phyloP scores from a whole-genome alignment of 1,139 yeast species.

The Blastobotrys apis region DNA sequence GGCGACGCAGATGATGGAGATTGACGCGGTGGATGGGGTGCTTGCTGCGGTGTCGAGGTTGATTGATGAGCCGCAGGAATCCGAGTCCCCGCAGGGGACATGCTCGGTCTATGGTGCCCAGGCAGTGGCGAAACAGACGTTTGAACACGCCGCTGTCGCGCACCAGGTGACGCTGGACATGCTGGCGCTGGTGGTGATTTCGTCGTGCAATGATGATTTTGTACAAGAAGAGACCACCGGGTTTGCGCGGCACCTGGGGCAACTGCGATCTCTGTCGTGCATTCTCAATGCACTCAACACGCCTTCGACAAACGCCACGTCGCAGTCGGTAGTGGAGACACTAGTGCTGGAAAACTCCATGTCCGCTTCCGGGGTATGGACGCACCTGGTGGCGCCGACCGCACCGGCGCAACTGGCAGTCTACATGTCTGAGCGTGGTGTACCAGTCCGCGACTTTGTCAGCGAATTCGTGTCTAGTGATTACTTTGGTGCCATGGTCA shows the following conservation, averaged over 20 bases:
- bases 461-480: conserved; percentile 22
- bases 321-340: conserved; percentile 11
- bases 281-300: not conserved
- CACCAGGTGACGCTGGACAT: conserved; percentile 22
- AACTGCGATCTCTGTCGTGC: conserved; percentile 6
- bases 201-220: conserved; percentile 21
- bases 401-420: conserved; percentile 16
- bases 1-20: conserved; percentile 22
- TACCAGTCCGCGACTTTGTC: conserved; percentile 6
- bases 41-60: conserved; percentile 9
- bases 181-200: conserved; percentile 22
- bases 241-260: conserved; percentile 12
- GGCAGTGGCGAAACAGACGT: conserved; percentile 18
- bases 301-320: conserved; percentile 1
- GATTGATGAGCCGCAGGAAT: not conserved
- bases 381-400: conserved; percentile 11
- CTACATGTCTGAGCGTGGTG: conserved; percentile 8
- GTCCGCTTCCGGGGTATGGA: conserved; percentile 12
- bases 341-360: conserved; percentile 4
- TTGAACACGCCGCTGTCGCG: conserved; percentile 20
- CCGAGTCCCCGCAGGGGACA: not conserved
- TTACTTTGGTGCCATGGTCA: conserved; percentile 24
- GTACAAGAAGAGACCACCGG: conserved; percentile 21
- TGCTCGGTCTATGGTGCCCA: conserved; percentile 21
- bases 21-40: conserved; percentile 20